phyloP scores from a whole-genome alignment of 805 yeast genomes.

The Myxozyma neotropica region DNA sequence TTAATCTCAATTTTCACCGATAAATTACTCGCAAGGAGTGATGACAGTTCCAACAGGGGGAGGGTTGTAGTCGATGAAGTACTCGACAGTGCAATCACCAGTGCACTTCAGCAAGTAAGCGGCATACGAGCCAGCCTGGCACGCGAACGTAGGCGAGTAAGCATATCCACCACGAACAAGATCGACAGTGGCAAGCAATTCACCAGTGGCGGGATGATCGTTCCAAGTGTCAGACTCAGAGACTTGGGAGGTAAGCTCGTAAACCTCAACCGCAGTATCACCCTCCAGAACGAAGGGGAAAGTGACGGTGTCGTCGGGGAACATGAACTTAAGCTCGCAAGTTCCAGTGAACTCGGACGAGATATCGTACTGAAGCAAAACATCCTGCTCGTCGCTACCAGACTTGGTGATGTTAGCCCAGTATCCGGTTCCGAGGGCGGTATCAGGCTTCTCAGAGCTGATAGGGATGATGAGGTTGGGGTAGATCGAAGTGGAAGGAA shows the following conservation, averaged over 20 bases:
- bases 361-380: slow-evolving; percentile 29
- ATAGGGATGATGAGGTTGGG: slow-evolving; percentile 34
- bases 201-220: slow-evolving; percentile 29
- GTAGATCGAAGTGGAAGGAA: slow-evolving; percentile 27
- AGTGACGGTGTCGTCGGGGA: slow-evolving; percentile 30
- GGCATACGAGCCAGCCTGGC: slow-evolving; percentile 22
- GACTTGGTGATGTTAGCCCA: slow-evolving; percentile 35
- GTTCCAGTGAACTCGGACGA: slow-evolving; percentile 24
- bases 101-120: slow-evolving; percentile 31
- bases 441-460: slow-evolving; percentile 30
- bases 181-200: slow-evolving; percentile 27
- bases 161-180: slow-evolving; percentile 27
- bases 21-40: slow-evolving; percentile 28
- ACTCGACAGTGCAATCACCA: slow-evolving; percentile 30
- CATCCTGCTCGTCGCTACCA: slow-evolving; percentile 29
- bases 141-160: slow-evolving; percentile 14
- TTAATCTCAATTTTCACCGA: too few species aligned
- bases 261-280: slow-evolving; percentile 29
- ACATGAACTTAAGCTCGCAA: slow-evolving; percentile 31
- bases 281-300: slow-evolving; percentile 33
- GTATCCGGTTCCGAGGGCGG: slow-evolving; percentile 31
- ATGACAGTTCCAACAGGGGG: slow-evolving; percentile 34
- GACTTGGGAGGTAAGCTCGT: slow-evolving; percentile 16
- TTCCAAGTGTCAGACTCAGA: slow-evolving; percentile 31
- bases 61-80: slow-evolving; percentile 34